Base-by-base conservation (phyloP, 805 yeast genomes). In the Starmerella gropengiesseri region DNA sequence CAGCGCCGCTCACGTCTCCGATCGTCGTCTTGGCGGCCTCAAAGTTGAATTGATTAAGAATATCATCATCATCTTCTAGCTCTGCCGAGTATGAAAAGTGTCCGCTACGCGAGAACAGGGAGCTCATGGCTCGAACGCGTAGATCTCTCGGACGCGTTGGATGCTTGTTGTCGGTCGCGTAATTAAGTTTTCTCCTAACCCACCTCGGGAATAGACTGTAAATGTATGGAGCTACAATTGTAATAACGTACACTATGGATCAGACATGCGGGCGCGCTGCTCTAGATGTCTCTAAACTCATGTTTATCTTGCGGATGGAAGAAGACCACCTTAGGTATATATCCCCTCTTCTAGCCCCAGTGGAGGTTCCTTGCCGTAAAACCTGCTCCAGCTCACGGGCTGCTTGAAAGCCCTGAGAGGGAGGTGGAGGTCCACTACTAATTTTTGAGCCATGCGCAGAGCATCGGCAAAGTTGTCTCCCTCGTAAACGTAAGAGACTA, bases 401-500 rank as follows among this genome's bases (percentile, higher is more conserved):
- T 22, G 33, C 28, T 14, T 52, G 48, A 32, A 37, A n/a, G 9
- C 51, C 38, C 32, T 32, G 6, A 41, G 30, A 5, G 52, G 50
- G 11, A 52, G 40, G 4, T 50, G 57, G 21, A 65, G 52, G 16
- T 64, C 47, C 4, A 60, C 51, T 5, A 58, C 50, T 2, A 68
- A 57, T 25, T 60, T 58, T 11, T 49, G 48, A 2, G 81, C 76
- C 47, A 80, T 60, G 8, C 56, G 48, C 32, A 65, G 65, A 7
- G 93, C 91, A 58, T 86, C 95, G 17, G 60, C 56, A 22, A 78
- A 71, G 59, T 89, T 89, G 60, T 87, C 96, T 26, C 97, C 96
- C 58, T 87, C 96, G 60, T 83, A 85, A 1, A 80, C 93, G 57
- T 70, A 77, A 14, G 74, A 66, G 9, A 74, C 72, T 1, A 60